Conservation (phyloP, 2,329 filamentous ascomycete species). For the Exophiala oligosperma region DNA sequence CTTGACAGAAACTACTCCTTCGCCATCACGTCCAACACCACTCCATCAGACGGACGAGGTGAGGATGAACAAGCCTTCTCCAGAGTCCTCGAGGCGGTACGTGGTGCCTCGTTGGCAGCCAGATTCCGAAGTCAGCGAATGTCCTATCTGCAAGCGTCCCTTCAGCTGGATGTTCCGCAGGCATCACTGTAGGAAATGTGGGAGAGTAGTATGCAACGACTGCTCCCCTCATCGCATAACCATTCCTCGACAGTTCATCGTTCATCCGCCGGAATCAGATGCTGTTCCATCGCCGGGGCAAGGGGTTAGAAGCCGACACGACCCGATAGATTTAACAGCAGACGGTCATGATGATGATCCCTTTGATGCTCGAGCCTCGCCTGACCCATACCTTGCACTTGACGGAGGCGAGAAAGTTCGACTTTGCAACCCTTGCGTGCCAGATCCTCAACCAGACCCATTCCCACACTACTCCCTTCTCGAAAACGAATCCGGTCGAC, state of each 20-base stretch:
- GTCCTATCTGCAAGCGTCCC: conserved; percentile 76
- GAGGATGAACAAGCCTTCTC: conserved; percentile 13
- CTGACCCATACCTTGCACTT: conserved; percentile 32
- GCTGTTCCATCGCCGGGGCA: conserved; percentile 34
- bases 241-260: conserved; percentile 90
- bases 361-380: conserved; percentile 8
- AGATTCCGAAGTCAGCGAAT: conserved; percentile 76
- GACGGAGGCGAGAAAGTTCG: conserved; percentile 68
- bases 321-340: conserved; percentile 49
- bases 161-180: conserved; percentile 87
- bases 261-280: conserved; percentile 65
- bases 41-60: conserved; percentile 8
- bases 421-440: conserved; percentile 72
- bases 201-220: conserved; percentile 81
- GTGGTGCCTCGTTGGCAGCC: conserved; percentile 81
- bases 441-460: conserved; percentile 64
- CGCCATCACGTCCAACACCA: conserved; percentile 26
- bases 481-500: neutral
- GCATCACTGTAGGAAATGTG: conserved; percentile 96
- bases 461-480: conserved; percentile 9
- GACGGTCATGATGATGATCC: conserved; percentile 35
- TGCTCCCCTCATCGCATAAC: conserved; percentile 95
- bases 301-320: conserved; percentile 41
- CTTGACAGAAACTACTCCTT: conserved; percentile 30
- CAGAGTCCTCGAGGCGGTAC: conserved; percentile 44